Base-by-base conservation (phyloP, 805 yeast genomes). In the Kregervanrija pseudodelftensis region DNA sequence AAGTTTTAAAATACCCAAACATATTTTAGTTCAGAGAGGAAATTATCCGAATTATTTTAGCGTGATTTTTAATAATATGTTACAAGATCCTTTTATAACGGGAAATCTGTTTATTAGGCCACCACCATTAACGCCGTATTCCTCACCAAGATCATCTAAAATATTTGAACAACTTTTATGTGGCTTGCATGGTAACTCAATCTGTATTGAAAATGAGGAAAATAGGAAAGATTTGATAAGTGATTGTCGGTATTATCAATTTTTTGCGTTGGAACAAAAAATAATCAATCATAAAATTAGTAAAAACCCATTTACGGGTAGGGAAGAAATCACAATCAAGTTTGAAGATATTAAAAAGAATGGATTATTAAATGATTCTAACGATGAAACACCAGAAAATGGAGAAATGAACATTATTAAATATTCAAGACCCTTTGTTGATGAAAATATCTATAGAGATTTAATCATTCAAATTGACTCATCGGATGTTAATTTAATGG, bases 41-140 rank as follows among this genome's bases (percentile, higher is more conserved):
- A 88, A 90, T 58, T 59, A 66, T 39, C 95, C 91, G 10, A 89
- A 89, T 61, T 88, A 72, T 61, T 85, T 89, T 64, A 73, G 83
- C 10, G 66, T 87, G 33, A 74, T 84, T 2, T 73, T 70, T 54
- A 74, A 76, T 32, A 66, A 79, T 1, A 59, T 80, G 15, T 67
- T 77, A 47, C 59, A 67, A 3, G 81, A 79, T 47, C 74, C 79
- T 10, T 52, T 54, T 12, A 66, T 68, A 14, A 51, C 68, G 10
- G 66, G 64, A 42, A 68, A 73, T 33, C 61, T 81, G 52, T 40
- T 45, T 10, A 62, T 84, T 3, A 65, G 96, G 34, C 96, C 96
- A 1, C 95, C 95, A 3, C 87, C 93, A 1, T 74, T 78, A 46
- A 72, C 77, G 9, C 84, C 85, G 0, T 68, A 72, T 1, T 72